phyloP scores from a whole-genome alignment of 202 grass and related monocot species.

The Schoenoplectus tabernaemontani region DNA sequence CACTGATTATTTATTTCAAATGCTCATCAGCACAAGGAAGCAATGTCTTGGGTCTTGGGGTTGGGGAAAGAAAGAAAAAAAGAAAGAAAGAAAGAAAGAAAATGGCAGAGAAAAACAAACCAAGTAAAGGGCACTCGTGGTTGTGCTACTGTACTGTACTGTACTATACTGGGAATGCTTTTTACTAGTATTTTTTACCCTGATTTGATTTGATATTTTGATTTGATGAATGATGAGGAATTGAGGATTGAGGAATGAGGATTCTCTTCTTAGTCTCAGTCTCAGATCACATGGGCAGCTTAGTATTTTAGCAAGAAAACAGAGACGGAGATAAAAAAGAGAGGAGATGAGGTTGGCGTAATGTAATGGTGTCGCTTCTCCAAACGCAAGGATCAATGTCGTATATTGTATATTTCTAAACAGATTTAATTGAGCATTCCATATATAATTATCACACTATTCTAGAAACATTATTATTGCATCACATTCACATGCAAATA shows the following conservation, averaged over 20 bases:
- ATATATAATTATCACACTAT: too few species aligned
- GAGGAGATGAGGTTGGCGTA: not conserved
- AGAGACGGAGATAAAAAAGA: slow-evolving; percentile 25
- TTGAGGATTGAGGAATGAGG: too few species aligned
- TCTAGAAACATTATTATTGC: too few species aligned
- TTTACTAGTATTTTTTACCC: not conserved
- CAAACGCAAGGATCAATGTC: slow-evolving; percentile 27
- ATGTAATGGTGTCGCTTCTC: slow-evolving; percentile 32
- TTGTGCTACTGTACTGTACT: not conserved
- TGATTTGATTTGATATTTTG: not conserved
- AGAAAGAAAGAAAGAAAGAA: slow-evolving; percentile 26
- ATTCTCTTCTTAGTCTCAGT: not conserved
- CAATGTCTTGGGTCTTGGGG: too few species aligned
- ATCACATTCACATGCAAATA: too few species aligned
- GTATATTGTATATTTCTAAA: not conserved
- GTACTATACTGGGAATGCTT: not conserved
- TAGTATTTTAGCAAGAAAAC: not conserved
- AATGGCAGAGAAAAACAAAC: slow-evolving; percentile 15
- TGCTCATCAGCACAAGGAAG: too few species aligned
- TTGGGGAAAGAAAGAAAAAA: not conserved
- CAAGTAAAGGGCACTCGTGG: not conserved
- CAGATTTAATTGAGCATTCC: too few species aligned
- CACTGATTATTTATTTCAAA: too few species aligned
- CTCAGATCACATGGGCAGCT: slow-evolving; percentile 45
- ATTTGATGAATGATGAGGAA: too few species aligned